Percentiles rank a stretch among this genome's conserved stretches.
Evolutionary conservation across 2,329 filamentous ascomycete species (phyloP).

Genomic region (Samsoniella hepiali): DNA sequence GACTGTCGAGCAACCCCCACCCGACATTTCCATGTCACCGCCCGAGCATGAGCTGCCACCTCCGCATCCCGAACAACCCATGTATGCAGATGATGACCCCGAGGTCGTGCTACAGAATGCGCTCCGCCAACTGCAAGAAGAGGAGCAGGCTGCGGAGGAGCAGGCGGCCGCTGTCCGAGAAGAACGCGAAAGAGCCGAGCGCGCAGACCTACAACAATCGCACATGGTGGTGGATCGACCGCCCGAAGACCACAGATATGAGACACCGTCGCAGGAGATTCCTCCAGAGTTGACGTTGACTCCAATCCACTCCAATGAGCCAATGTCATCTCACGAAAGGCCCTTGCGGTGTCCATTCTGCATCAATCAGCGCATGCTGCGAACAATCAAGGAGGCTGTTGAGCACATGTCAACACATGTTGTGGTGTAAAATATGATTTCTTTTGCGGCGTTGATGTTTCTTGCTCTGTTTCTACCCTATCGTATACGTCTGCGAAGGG

Average conservation of each 20-base stretch:
- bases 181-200: conserved; percentile 49
- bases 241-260: conserved; percentile 33
- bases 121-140: conserved; percentile 55
- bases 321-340: conserved; percentile 44
- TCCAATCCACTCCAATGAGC: conserved; percentile 50
- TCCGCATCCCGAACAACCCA: conserved; percentile 26
- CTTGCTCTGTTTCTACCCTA: neutral
- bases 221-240: conserved; percentile 34
- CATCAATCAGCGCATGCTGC: conserved; percentile 58
- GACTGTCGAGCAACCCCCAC: neutral
- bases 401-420: conserved; percentile 62
- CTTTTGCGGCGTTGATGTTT: neutral
- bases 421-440: conserved; percentile 41
- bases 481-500: neutral
- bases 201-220: conserved; percentile 29
- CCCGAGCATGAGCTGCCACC: conserved; percentile 22
- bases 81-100: conserved; percentile 52
- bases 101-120: conserved; percentile 59
- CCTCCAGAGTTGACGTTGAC: conserved; percentile 48
- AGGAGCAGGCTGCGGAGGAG: conserved; percentile 57
- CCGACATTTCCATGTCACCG: neutral
- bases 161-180: conserved; percentile 53
- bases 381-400: conserved; percentile 59
- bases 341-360: conserved; percentile 59
- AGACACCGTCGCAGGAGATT: conserved; percentile 35